Conservation (phyloP, 2,329 filamentous ascomycete genomes). For the Lachnellula occidentalis region DNA sequence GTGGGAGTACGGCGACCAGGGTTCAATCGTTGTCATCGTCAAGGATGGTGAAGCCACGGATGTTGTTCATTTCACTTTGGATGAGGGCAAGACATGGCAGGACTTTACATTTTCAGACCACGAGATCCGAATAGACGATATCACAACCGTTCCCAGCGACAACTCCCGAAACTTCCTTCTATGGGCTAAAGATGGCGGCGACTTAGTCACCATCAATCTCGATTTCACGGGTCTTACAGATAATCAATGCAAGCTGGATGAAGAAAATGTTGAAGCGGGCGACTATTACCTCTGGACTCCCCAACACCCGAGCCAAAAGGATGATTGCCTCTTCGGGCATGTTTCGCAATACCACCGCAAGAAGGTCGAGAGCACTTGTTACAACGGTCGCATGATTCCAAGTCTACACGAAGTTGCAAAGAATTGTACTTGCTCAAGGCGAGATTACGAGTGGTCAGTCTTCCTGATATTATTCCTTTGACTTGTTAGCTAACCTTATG, state of each 20-base stretch:
- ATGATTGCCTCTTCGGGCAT: constrained; percentile 90
- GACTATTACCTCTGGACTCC: constrained; percentile 90
- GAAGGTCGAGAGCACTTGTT: constrained; percentile 72
- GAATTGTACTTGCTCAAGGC: constrained; percentile 78
- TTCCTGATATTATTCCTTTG: not conserved
- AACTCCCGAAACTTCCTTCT: constrained; percentile 86
- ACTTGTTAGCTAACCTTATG: constrained; percentile 13
- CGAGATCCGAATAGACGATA: constrained; percentile 68
- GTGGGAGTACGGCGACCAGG: constrained; percentile 95
- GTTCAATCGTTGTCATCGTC: constrained; percentile 85
- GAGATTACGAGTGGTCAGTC: constrained; percentile 87
- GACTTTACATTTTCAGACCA: constrained; percentile 67
- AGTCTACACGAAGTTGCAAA: constrained; percentile 63
- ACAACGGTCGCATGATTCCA: constrained; percentile 68
- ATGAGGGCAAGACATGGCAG: constrained; percentile 77
- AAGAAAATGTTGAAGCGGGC: constrained; percentile 50
- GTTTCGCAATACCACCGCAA: constrained; percentile 86
- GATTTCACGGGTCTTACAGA: constrained; percentile 82
- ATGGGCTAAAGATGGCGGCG: constrained; percentile 63
- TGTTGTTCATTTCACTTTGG: constrained; percentile 66
- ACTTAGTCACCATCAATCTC: constrained; percentile 70
- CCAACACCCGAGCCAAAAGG: constrained; percentile 69
- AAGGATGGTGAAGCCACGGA: constrained; percentile 65
- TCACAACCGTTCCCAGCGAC: constrained; percentile 85
- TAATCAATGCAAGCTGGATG: constrained; percentile 63